Conservation (phyloP, 805 yeast genomes). For the Metschnikowia amazonensis region DNA sequence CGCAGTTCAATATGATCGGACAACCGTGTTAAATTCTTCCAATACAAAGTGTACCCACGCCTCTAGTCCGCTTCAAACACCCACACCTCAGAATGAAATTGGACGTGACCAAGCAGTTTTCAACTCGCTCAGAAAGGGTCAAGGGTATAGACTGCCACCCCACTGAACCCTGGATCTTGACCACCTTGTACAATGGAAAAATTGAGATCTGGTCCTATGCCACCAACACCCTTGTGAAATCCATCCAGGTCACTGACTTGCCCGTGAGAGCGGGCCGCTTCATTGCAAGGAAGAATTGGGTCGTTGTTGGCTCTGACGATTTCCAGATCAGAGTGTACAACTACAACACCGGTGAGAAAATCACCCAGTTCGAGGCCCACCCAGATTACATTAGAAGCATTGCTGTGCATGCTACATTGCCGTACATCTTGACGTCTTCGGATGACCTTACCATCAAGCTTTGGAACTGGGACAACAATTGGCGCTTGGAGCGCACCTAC, state of each 20-base stretch:
- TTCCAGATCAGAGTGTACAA: slow-evolving; percentile 91
- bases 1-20: slow-evolving; percentile 11
- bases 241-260: slow-evolving; percentile 90
- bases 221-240: slow-evolving; percentile 75
- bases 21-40: slow-evolving; percentile 14
- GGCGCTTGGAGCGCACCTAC: slow-evolving; percentile 86
- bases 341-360: slow-evolving; percentile 91
- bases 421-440: slow-evolving; percentile 81
- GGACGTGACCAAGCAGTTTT: slow-evolving; percentile 68
- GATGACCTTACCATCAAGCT: slow-evolving; percentile 89
- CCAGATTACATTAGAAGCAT: slow-evolving; percentile 93
- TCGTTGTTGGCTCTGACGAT: slow-evolving; percentile 94
- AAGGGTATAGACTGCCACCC: slow-evolving; percentile 98
- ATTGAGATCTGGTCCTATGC: slow-evolving; percentile 94
- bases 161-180: slow-evolving; percentile 92
- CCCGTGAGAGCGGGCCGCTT: slow-evolving; percentile 96
- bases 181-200: slow-evolving; percentile 86
- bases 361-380: slow-evolving; percentile 95
- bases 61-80: slow-evolving; percentile 5
- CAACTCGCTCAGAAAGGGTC: slow-evolving; percentile 92
- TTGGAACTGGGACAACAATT: slow-evolving; percentile 97
- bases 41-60: slow-evolving; percentile 3
- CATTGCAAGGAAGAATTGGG: slow-evolving; percentile 95
- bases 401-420: slow-evolving; percentile 92
- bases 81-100: slow-evolving; percentile 29